Evolutionary conservation across 805 yeast genomes (phyloP).

Genomic region (Millerozyma miso): DNA sequence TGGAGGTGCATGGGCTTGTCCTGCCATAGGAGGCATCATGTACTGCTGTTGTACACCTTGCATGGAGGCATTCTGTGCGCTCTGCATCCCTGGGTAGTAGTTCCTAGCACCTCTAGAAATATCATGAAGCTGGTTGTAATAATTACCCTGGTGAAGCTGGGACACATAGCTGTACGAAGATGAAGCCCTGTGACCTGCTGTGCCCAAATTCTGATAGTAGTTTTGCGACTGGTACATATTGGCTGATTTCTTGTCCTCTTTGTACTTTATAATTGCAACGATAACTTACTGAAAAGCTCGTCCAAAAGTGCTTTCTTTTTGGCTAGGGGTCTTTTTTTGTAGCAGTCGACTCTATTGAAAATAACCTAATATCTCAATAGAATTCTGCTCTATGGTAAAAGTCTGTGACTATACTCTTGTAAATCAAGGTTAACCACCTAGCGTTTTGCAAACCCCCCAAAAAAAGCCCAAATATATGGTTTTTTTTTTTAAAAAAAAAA

Average conservation of each 20-base stretch:
- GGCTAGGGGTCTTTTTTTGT: not conserved
- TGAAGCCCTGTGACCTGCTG: slow-evolving; percentile 36
- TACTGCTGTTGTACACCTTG: slow-evolving; percentile 3
- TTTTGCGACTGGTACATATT: slow-evolving; percentile 16
- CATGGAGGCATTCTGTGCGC: not conserved
- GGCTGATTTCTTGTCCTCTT: slow-evolving; percentile 1
- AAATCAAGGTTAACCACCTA: not conserved
- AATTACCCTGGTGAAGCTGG: slow-evolving; percentile 14
- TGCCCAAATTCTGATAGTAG: slow-evolving; percentile 26
- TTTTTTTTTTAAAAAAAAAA: slow-evolving; percentile 2
- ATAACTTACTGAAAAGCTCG: slow-evolving; percentile 42
- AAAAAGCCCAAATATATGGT: slow-evolving; percentile 1
- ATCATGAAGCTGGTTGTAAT: slow-evolving; percentile 1
- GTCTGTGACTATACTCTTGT: not conserved
- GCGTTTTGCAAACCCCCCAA: not conserved
- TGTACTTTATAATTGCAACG: slow-evolving; percentile 11
- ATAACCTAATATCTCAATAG: slow-evolving; percentile 8
- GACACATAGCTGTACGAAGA: slow-evolving; percentile 23
- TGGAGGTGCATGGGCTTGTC: slow-evolving; percentile 7
- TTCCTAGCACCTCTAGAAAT: slow-evolving; percentile 9
- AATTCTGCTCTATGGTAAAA: not conserved
- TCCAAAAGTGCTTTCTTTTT: slow-evolving; percentile 2
- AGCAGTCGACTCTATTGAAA: slow-evolving; percentile 2
- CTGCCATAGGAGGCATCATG: slow-evolving; percentile 5
- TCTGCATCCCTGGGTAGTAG: slow-evolving; percentile 7